Conservation (phyloP, 441 rosid genomes). For the Pelargonium myrrhifolium region DNA sequence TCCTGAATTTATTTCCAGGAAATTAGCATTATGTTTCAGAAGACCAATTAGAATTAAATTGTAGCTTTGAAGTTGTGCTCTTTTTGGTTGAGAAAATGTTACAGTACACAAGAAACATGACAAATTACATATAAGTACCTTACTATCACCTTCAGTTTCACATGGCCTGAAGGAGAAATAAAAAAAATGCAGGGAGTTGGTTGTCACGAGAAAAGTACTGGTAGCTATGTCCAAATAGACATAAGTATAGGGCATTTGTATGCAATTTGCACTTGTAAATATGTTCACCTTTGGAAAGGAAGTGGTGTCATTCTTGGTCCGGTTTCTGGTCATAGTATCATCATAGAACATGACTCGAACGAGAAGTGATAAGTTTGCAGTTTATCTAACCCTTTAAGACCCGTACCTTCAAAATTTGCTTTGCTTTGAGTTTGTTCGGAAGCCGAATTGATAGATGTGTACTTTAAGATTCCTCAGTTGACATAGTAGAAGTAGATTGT, state of each 20-base stretch:
- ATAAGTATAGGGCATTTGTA: too few relatives aligned
- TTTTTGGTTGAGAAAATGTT: background rate
- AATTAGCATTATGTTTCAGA: background rate
- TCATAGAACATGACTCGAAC: background rate
- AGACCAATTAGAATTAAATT: background rate
- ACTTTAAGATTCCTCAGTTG: background rate
- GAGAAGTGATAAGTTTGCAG: background rate
- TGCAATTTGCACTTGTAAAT: too few relatives aligned
- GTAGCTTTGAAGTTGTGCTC: background rate
- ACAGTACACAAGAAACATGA: background rate
- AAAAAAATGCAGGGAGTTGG: too few relatives aligned
- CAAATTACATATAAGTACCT: too few relatives aligned
- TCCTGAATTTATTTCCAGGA: background rate
- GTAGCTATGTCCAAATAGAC: too few relatives aligned
- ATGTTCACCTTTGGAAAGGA: too few relatives aligned
- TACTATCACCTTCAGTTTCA: too few relatives aligned
- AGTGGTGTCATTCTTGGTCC: background rate
- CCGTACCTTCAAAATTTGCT: background rate
- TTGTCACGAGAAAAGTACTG: too few relatives aligned
- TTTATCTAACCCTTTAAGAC: background rate
- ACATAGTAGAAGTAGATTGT: background rate
- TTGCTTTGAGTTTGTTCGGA: background rate
- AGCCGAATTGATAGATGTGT: background rate
- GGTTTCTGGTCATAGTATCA: background rate
- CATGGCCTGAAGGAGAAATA: too few relatives aligned